Percentiles rank a stretch among this genome's conserved stretches.
Conservation (phyloP, 73 alveolate species). For the Blepharisma japonicum region DNA sequence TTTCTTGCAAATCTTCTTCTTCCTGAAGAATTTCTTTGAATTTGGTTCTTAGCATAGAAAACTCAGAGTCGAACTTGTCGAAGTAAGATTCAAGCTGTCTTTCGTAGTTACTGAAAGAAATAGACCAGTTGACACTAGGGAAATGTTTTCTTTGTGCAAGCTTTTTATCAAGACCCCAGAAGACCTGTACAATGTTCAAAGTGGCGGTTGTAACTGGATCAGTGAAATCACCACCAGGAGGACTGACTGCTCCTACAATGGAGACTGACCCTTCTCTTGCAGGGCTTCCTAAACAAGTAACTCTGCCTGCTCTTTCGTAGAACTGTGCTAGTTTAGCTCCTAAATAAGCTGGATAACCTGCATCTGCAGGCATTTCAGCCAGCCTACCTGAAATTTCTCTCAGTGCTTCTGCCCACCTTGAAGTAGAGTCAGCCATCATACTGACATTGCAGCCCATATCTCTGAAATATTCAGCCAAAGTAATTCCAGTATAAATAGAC, state of each 20-base stretch:
- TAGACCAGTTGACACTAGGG: conserved; percentile 98
- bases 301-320: conserved; percentile 99
- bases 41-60: conserved; percentile 83
- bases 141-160: conserved; percentile 99
- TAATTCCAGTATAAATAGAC: conserved; percentile 96
- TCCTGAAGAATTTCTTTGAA: conserved; percentile 93
- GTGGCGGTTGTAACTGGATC: conserved; percentile 99
- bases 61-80: conserved; percentile 93
- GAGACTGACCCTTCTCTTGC: conserved; percentile 89
- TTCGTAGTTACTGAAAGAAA: conserved; percentile 95
- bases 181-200: conserved; percentile 95
- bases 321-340: conserved; percentile 96
- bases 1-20: conserved; percentile 97
- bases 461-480: conserved; percentile 99
- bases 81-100: conserved; percentile 75
- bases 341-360: conserved; percentile 99
- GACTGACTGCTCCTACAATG: conserved; percentile 77
- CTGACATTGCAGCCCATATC: conserved; percentile 98
- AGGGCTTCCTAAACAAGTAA: conserved; percentile 97
- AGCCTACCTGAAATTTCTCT: conserved; percentile 99
- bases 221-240: conserved; percentile 99
- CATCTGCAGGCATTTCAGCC: conserved; percentile 99
- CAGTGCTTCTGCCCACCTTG: conserved; percentile 99
- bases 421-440: conserved; percentile 99
- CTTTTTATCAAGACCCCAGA: conserved; percentile 97